Evolutionary conservation across 2,329 filamentous ascomycete species (phyloP).

Genomic region (Ilyonectria sp.): DNA sequence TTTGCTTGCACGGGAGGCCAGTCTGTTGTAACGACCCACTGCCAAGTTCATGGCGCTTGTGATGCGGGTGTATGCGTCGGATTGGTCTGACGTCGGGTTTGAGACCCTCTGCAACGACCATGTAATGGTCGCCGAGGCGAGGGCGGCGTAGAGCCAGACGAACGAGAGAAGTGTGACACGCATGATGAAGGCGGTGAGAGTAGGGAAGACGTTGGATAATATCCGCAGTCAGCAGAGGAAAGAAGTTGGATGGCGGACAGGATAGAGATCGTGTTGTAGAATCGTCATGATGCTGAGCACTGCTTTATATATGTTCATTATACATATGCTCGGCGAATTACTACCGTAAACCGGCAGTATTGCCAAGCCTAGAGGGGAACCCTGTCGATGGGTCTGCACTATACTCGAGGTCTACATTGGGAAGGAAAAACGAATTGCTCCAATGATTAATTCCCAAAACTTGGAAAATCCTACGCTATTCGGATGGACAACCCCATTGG

Average conservation of each 20-base stretch:
- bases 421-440: background rate
- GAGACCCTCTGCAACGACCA: slow-evolving; percentile 55
- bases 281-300: background rate
- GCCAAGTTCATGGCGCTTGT: slow-evolving; percentile 59
- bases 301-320: too few species aligned
- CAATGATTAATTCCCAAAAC: background rate
- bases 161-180: slow-evolving; percentile 51
- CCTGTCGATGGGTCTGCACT: background rate
- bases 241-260: background rate
- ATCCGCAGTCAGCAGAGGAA: background rate
- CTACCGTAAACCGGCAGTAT: background rate
- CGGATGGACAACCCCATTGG: background rate
- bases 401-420: background rate
- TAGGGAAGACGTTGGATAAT: background rate
- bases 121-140: slow-evolving; percentile 55
- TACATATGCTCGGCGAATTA: background rate
- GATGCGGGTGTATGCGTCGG: slow-evolving; percentile 61
- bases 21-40: slow-evolving; percentile 56
- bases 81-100: slow-evolving; percentile 60
- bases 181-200: slow-evolving; percentile 46
- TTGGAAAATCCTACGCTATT: background rate
- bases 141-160: slow-evolving; percentile 48
- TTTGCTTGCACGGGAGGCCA: slow-evolving; percentile 55
- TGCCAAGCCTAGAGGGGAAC: background rate
- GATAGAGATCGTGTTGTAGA: background rate